phyloP scores from a whole-genome alignment of 352 stramenopile genomes.

The Thraustochytrium sp. region DNA sequence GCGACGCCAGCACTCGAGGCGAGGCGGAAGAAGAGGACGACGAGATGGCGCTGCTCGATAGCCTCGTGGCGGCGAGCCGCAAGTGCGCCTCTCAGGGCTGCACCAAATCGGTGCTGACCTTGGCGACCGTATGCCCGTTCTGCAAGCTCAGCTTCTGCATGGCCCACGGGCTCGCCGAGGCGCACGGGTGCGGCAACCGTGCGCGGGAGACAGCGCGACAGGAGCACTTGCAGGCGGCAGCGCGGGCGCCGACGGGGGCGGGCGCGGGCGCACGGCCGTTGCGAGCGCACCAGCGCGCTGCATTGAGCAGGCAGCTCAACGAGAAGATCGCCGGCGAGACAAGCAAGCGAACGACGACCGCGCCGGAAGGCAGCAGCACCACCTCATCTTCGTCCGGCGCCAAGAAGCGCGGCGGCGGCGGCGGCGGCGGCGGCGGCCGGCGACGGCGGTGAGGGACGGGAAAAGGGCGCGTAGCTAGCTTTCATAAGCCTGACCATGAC shows the following conservation, averaged over 20 bases:
- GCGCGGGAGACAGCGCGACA: conserved; percentile 31
- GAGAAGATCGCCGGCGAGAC: neutral
- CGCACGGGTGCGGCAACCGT: conserved; percentile 67
- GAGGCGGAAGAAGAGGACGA: conserved; percentile 57
- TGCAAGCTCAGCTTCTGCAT: conserved; percentile 78
- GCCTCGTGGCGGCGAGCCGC: conserved; percentile 57
- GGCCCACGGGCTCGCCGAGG: conserved; percentile 63
- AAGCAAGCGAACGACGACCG: neutral
- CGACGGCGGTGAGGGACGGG: too few relatives aligned
- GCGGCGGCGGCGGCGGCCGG: too few relatives aligned
- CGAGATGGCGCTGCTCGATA: conserved; percentile 66
- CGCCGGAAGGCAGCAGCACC: too few relatives aligned
- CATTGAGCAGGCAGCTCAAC: neutral
- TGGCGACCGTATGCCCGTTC: conserved; percentile 64
- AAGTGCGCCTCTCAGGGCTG: conserved; percentile 59
- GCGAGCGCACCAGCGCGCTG: neutral
- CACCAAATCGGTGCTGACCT: neutral
- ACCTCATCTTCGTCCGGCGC: too few relatives aligned
- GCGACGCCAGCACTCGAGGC: conserved; percentile 34
- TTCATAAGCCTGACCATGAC: too few relatives aligned
- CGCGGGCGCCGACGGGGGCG: neutral
- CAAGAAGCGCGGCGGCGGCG: too few relatives aligned
- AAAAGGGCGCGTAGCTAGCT: too few relatives aligned
- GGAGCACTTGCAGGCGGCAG: neutral
- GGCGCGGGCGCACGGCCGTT: conserved; percentile 5